Base-by-base conservation (phyloP, 495 filamentous ascomycete genomes). In the Filosporella fistucella region DNA sequence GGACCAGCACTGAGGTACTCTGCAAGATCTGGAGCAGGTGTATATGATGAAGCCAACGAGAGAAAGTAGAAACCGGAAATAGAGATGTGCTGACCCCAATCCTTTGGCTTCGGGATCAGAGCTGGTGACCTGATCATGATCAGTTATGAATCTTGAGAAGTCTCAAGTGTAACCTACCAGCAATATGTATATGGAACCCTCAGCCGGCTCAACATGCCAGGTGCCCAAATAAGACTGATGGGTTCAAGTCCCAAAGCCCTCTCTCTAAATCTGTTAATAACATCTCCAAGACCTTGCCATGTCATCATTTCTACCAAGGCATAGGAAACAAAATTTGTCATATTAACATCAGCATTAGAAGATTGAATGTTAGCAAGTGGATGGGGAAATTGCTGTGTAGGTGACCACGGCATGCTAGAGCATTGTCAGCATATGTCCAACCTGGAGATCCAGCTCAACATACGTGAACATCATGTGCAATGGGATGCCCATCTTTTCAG, bases 381-480 rank as follows among this genome's bases (percentile, higher is more conserved):
- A 54, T 81, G 77, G 13, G 77, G 66, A 50, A 75, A 78, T 2
- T 65, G 61, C 51, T 72, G 71, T 12, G 70, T 73, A 26, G 73
- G 65, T 18, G 74, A 74, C 68, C 72, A 80, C 4, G 77, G 76
- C 80, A 85, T 90, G 13, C 76, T 60, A 45, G 26, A 10, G n/a
- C 5, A 39, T 16, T 42, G 37, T 50, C 9, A 55, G 41, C 16
- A 24, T 10, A 21, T 33, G 5, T 18, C 23, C 0, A 26, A 36
- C 43, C n/a, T n/a, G 13, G 21, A 5, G 30, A 12, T 2, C n/a
- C 33, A 25, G 5, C 4, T 28, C 32, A 3, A 68, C 75, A 55
- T 62, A 79, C 70, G 87, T 91, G 64, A 91, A 91, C 82, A 91
- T 89, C 45, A 91, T 62, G 63, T 89, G 85, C 4, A 91, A 64